Percentiles rank a stretch among this genome's conserved stretches.
These are phyloP conservation scores for Nemania sp. DNA, from an alignment of 2,329 filamentous ascomycete genomes.

Conservation along the genomic window DNA sequence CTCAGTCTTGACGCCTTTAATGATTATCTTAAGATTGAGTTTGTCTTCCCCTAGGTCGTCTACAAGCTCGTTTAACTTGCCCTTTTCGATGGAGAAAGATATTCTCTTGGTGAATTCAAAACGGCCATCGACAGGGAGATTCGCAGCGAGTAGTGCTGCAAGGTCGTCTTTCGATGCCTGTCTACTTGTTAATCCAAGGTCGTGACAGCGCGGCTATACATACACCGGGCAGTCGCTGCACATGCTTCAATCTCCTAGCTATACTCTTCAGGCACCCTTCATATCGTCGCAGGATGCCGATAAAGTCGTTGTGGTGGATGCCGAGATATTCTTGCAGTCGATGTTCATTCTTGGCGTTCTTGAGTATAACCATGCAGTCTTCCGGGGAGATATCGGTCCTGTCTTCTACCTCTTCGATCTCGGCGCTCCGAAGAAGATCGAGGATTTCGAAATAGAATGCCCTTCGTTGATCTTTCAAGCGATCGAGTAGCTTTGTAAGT, in stretches of 20 bases:
- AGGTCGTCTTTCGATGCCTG: slow-evolving; percentile 12
- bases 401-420: slow-evolving; percentile 7
- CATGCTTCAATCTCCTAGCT: slow-evolving; percentile 13
- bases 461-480: slow-evolving; percentile 16
- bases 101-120: slow-evolving; percentile 12
- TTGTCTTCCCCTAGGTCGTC: slow-evolving; percentile 10
- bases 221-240: not conserved
- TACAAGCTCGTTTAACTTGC: slow-evolving; percentile 2
- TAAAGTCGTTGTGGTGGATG: slow-evolving; percentile 7
- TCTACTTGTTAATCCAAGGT: not conserved
- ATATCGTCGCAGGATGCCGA: slow-evolving; percentile 13
- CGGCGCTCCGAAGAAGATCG: slow-evolving; percentile 10
- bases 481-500: slow-evolving; percentile 15
- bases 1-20: slow-evolving; percentile 17
- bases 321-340: slow-evolving; percentile 19
- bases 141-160: not conserved
- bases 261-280: slow-evolving; percentile 21
- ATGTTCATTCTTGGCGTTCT: not conserved
- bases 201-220: not conserved
- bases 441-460: slow-evolving; percentile 16
- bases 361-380: slow-evolving; percentile 15
- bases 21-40: slow-evolving; percentile 13
- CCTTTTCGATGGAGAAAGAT: slow-evolving; percentile 11
- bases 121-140: not conserved
- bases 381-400: slow-evolving; percentile 2